Percentiles rank a stretch among this genome's conserved stretches.
phyloP scores from a whole-genome alignment of 1,284 basidiomycete genomes.

The Salmacisia buchloeana region DNA sequence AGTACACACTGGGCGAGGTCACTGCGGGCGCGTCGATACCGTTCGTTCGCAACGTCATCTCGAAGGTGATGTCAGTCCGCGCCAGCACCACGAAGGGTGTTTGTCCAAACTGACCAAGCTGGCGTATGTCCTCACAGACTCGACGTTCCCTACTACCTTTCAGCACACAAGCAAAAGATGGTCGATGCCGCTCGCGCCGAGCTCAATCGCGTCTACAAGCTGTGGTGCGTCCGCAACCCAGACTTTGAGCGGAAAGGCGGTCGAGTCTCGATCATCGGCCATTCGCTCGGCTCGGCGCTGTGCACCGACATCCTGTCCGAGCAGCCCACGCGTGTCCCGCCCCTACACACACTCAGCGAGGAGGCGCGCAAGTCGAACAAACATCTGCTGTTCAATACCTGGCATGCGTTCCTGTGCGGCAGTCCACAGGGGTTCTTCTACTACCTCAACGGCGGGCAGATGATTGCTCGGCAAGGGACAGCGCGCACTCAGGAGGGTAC shows the following conservation, averaged over 20 bases:
- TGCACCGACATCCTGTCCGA: conserved; percentile 26
- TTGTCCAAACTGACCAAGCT: background rate
- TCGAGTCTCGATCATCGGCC: conserved; percentile 44
- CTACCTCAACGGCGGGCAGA: conserved; percentile 46
- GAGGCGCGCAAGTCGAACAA: conserved; percentile 17
- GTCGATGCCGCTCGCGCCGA: conserved; percentile 43
- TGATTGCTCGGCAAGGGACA: conserved; percentile 44
- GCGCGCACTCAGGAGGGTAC: conserved; percentile 24
- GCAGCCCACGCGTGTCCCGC: conserved; percentile 40
- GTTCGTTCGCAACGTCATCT: conserved; percentile 43
- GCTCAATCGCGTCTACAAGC: conserved; percentile 45
- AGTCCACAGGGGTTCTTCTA: conserved; percentile 41
- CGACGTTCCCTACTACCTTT: conserved; percentile 48
- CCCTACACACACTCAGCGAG: conserved; percentile 15
- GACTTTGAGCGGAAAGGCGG: conserved; percentile 31
- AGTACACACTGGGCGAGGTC: conserved; percentile 16
- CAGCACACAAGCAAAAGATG: conserved; percentile 38
- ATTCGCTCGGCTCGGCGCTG: conserved; percentile 16
- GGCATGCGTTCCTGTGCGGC: conserved; percentile 45
- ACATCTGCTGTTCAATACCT: conserved; percentile 35
- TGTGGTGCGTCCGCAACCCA: conserved; percentile 48
- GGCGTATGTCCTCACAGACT: conserved; percentile 25
- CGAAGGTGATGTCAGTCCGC: conserved; percentile 22
- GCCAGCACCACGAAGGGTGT: background rate
- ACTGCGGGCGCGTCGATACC: conserved; percentile 28